Percentiles rank a stretch among this genome's conserved stretches.
Evolutionary conservation across 345 rosid species (phyloP).

Genomic region (Fremontodendron californicum): DNA sequence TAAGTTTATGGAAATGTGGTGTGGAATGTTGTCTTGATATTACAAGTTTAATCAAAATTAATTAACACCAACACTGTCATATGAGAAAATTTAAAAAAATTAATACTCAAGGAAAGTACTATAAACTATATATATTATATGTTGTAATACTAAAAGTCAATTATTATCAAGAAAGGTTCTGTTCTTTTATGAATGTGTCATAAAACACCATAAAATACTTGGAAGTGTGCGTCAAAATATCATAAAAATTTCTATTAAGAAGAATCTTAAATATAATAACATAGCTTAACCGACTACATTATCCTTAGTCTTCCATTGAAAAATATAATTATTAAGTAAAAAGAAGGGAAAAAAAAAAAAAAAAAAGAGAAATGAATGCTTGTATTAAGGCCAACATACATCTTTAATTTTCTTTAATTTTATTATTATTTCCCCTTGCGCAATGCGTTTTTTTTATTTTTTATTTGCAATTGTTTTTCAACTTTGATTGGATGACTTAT

Average conservation of each 20-base stretch:
- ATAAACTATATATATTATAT: background rate
- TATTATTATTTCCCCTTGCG: background rate
- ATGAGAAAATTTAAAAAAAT: background rate
- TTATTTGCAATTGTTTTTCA: background rate
- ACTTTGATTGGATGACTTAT: background rate
- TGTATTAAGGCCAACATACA: no score
- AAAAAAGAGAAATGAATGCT: no score
- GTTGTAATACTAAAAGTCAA: background rate
- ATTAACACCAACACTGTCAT: background rate
- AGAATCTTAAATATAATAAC: slow-evolving; percentile 10
- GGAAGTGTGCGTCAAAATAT: background rate
- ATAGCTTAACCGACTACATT: slow-evolving; percentile 24
- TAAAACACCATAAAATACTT: background rate
- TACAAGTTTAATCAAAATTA: background rate
- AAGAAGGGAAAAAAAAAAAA: no score
- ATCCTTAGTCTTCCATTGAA: background rate
- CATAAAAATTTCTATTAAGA: background rate
- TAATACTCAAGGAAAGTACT: background rate
- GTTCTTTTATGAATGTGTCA: background rate
- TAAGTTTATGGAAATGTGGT: background rate
- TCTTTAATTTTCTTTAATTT: background rate
- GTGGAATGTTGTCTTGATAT: background rate
- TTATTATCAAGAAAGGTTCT: background rate
- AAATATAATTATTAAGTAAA: no score
- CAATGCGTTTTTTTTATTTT: background rate